Conservation (phyloP, 2,329 filamentous ascomycete species). For the Aureobasidium sp. region DNA sequence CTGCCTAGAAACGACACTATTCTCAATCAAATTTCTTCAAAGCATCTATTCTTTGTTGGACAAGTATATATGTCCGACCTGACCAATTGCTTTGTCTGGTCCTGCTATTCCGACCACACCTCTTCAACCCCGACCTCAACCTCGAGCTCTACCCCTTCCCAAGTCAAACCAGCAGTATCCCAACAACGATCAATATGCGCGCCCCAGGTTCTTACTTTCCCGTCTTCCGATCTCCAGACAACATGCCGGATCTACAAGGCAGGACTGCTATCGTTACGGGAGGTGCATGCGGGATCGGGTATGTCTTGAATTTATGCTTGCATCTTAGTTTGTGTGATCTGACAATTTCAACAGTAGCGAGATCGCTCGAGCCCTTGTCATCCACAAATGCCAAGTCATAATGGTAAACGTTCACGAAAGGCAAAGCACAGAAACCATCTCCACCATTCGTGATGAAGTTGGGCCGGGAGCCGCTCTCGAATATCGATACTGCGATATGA, state of each 20-base stretch:
- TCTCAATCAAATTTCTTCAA: not conserved
- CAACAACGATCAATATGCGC: not conserved
- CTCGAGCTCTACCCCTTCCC: slow-evolving; percentile 67
- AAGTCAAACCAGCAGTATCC: slow-evolving; percentile 46
- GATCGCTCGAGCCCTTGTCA: slow-evolving; percentile 19
- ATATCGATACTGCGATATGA: slow-evolving; percentile 39
- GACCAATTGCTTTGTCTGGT: slow-evolving; percentile 9
- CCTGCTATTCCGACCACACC: slow-evolving; percentile 40
- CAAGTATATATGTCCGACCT: slow-evolving; percentile 3
- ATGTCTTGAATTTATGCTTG: not conserved
- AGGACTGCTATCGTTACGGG: slow-evolving; percentile 16
- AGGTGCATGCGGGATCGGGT: slow-evolving; percentile 17
- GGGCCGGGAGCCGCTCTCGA: slow-evolving; percentile 26
- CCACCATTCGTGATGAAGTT: slow-evolving; percentile 28
- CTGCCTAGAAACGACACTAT: not conserved
- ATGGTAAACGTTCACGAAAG: slow-evolving; percentile 32
- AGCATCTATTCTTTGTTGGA: not conserved
- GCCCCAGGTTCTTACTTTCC: slow-evolving; percentile 7
- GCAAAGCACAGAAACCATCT: slow-evolving; percentile 33
- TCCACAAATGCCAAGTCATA: slow-evolving; percentile 22
- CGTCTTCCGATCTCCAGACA: slow-evolving; percentile 8
- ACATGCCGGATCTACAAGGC: slow-evolving; percentile 14
- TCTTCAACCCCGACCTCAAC: slow-evolving; percentile 20
- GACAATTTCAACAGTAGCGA: slow-evolving; percentile 14
- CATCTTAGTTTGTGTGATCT: not conserved